phyloP scores from a whole-genome alignment of 2,329 filamentous ascomycete species.

The Mollisiaceae sp. region DNA sequence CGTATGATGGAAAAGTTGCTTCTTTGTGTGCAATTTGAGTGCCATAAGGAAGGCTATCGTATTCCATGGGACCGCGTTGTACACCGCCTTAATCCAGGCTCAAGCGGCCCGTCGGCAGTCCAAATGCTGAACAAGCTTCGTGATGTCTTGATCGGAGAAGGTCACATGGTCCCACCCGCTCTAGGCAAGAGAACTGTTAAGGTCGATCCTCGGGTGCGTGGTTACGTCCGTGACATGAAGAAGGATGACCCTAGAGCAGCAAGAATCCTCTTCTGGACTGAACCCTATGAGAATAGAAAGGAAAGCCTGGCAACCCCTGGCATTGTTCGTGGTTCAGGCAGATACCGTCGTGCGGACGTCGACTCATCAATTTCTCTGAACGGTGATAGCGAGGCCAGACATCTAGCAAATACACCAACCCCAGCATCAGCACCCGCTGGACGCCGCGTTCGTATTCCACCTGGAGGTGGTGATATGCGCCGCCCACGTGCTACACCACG shows the following conservation, averaged over 20 bases:
- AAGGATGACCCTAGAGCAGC: constrained; percentile 14
- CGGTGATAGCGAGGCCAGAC: background rate
- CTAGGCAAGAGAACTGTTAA: constrained; percentile 28
- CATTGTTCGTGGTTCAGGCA: constrained; percentile 37
- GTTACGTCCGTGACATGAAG: constrained; percentile 34
- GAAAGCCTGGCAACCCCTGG: constrained; percentile 30
- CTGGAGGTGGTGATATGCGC: background rate
- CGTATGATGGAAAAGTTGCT: constrained; percentile 54
- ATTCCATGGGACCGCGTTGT: constrained; percentile 39
- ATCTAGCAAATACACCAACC: background rate
- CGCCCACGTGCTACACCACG: background rate
- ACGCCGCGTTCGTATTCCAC: background rate
- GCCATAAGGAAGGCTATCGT: constrained; percentile 17
- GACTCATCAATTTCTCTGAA: background rate
- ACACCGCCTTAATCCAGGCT: constrained; percentile 37
- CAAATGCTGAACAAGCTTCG: constrained; percentile 38
- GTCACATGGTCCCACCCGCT: constrained; percentile 40
- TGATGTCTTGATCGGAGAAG: constrained; percentile 35
- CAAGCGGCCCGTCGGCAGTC: constrained; percentile 29
- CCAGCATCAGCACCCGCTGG: too few species aligned
- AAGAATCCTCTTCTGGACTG: constrained; percentile 32
- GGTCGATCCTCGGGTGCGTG: constrained; percentile 30
- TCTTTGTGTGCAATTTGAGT: constrained; percentile 50
- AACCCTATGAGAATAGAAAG: constrained; percentile 31
- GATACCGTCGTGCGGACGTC: constrained; percentile 24